Percentiles rank a stretch among this genome's conserved stretches.
Evolutionary conservation across 257 asterid genomes (phyloP).

Genomic region (Capsicum chinense): DNA sequence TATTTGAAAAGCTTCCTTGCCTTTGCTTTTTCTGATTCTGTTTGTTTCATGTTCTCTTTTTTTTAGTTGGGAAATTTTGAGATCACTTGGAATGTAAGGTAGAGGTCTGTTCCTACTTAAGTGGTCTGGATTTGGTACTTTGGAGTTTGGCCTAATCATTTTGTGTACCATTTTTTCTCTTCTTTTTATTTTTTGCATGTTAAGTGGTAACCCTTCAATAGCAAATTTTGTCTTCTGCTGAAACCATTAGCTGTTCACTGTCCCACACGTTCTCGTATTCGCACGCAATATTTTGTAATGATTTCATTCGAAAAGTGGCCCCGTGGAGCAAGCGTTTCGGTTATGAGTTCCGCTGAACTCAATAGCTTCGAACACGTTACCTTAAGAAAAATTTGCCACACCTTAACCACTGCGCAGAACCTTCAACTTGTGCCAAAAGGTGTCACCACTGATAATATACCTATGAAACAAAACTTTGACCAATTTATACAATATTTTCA

Average conservation of each 20-base stretch:
- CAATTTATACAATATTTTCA: too few species aligned
- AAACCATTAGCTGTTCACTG: slow-evolving; percentile 2
- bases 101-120: slow-evolving; percentile 6
- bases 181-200: not conserved
- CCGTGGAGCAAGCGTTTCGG: not conserved
- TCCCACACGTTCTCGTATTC: slow-evolving; percentile 18
- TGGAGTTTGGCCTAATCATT: not conserved
- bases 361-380: not conserved
- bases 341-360: not conserved
- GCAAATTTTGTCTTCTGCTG: slow-evolving; percentile 23
- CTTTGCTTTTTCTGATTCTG: not conserved
- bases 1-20: not conserved
- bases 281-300: not conserved
- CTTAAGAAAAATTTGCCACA: too few species aligned
- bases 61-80: not conserved
- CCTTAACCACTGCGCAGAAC: too few species aligned
- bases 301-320: not conserved
- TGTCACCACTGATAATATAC: too few species aligned
- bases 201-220: not conserved
- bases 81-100: slow-evolving; percentile 26
- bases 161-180: not conserved
- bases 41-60: not conserved
- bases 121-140: slow-evolving; percentile 16
- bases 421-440: too few species aligned
- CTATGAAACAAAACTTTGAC: too few species aligned